Evolutionary conservation across 768 basidiomycete genomes (phyloP).

Genomic region (Russula olivacea): DNA sequence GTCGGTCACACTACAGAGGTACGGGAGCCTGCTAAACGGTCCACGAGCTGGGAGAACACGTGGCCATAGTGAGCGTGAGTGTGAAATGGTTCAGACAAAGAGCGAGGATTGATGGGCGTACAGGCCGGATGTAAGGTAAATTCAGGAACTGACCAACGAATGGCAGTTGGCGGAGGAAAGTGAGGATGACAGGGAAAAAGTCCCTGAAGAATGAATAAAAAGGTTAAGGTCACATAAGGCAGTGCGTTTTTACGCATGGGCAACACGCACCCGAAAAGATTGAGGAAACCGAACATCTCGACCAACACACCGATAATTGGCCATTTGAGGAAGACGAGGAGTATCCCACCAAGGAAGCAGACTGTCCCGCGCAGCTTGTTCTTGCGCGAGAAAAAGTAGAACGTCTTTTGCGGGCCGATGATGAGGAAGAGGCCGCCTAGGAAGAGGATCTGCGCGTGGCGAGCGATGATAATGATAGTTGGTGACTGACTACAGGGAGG

Average conservation of each 20-base stretch:
- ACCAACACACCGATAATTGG: slow-evolving; percentile 90
- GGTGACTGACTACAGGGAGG: no score
- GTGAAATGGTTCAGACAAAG: neutral
- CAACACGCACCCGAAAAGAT: neutral
- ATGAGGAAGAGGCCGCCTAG: slow-evolving; percentile 90
- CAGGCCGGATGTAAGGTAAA: slow-evolving; percentile 80
- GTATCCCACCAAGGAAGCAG: slow-evolving; percentile 85
- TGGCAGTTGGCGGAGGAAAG: slow-evolving; percentile 93
- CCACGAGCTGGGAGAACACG: slow-evolving; percentile 29
- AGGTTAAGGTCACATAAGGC: neutral
- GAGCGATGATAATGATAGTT: neutral
- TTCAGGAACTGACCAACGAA: slow-evolving; percentile 83
- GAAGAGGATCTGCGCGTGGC: slow-evolving; percentile 76
- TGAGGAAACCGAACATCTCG: slow-evolving; percentile 91
- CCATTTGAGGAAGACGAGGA: slow-evolving; percentile 93
- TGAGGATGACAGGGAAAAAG: slow-evolving; percentile 97
- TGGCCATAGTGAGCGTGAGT: neutral
- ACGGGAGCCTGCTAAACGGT: slow-evolving; percentile 35
- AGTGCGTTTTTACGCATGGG: no score
- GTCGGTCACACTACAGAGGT: slow-evolving; percentile 27
- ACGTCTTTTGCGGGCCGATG: slow-evolving; percentile 95
- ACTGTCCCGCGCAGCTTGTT: slow-evolving; percentile 89
- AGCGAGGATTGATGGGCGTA: slow-evolving; percentile 37
- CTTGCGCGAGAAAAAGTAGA: slow-evolving; percentile 94
- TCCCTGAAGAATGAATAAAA: slow-evolving; percentile 50